phyloP scores from a whole-genome alignment of 1,139 yeast species.

The Debaryomyces udenii region DNA sequence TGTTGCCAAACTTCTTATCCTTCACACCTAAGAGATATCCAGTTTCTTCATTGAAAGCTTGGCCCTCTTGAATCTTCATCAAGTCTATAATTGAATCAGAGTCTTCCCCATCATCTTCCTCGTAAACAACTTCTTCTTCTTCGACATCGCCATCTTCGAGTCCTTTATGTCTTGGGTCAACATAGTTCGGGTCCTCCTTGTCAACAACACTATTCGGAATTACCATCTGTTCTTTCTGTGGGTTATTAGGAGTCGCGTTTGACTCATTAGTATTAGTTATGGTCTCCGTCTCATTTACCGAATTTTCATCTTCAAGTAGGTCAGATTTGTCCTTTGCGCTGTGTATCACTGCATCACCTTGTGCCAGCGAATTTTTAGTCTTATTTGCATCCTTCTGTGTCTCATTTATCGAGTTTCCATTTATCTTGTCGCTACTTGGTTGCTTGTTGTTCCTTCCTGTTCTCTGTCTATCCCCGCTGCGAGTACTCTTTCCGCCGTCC shows the following conservation, averaged over 20 bases:
- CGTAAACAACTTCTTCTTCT: constrained; percentile 20
- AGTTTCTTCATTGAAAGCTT: constrained; percentile 56
- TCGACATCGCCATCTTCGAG: constrained; percentile 19
- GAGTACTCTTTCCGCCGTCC: constrained; percentile 1
- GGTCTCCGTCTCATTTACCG: constrained; percentile 48
- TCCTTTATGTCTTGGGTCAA: constrained; percentile 9
- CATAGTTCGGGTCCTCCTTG: constrained; percentile 5
- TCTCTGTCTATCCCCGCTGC: constrained; percentile 7
- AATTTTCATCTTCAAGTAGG: constrained; percentile 43
- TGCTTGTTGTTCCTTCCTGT: constrained; percentile 7
- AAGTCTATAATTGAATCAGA: constrained; percentile 49
- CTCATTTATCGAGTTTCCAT: constrained; percentile 4
- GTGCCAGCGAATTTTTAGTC: constrained; percentile 7
- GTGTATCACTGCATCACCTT: constrained; percentile 14
- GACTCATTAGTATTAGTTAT: constrained; percentile 47
- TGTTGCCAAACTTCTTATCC: constrained; percentile 42
- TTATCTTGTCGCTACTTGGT: constrained; percentile 9
- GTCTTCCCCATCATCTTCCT: constrained; percentile 17
- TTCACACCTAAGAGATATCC: constrained; percentile 65
- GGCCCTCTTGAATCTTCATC: constrained; percentile 69
- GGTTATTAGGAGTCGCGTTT: constrained; percentile 17
- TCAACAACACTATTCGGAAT: neutral
- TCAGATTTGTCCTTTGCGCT: constrained; percentile 27
- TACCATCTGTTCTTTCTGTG: constrained; percentile 5
- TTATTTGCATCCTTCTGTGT: constrained; percentile 5